Base-by-base conservation (phyloP, 495 filamentous ascomycete genomes). In the Trichoderma virens region DNA sequence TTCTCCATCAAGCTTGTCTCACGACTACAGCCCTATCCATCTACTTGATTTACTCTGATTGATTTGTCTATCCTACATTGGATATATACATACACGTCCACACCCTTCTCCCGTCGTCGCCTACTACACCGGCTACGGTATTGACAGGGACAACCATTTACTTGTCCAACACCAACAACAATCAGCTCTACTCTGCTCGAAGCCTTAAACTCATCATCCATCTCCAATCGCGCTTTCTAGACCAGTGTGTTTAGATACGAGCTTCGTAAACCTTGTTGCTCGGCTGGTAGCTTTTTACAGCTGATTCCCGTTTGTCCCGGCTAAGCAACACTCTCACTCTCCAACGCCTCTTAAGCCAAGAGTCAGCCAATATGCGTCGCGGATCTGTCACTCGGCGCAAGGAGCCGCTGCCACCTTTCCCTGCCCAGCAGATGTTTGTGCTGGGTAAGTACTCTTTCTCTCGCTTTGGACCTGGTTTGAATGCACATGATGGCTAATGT, bases 381-480 rank as follows among this genome's bases (percentile, higher is more conserved):
- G 25, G 62, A n/a, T 32, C 43, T 41, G 51, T 23, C 8, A 25
- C 8, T 8, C 14, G 30, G 31, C 62, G 34, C 43, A 31, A 34
- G 34, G 59, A 60, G 32, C 30, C 28, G 23, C 25, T 54, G 51
- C 63, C 63, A 14, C 56, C 63, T 9, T 65, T 65, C 14, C 63
- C 63, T 16, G 32, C 9, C 25, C 31, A 60, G 35, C 63, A 65
- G 63, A 59, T 65, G 32, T 65, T 65, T 59, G 54, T 65, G n/a
- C 63, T 65, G 5, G 63, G 63, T 65, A 65, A 28, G 61, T 9
- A 31, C n/a, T n/a, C n/a, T n/a, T n/a, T 35, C 30, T 41, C 6
- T 20, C 31, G 18, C 60, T 25, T 35, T 6, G 14, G 27, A 0
- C 60, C 8, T 35, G 23, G 9, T 3, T 30, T 60, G 27, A 35